Base-by-base conservation (phyloP, 2,329 filamentous ascomycete genomes). In the Mycosphaerelloides madeirae region DNA sequence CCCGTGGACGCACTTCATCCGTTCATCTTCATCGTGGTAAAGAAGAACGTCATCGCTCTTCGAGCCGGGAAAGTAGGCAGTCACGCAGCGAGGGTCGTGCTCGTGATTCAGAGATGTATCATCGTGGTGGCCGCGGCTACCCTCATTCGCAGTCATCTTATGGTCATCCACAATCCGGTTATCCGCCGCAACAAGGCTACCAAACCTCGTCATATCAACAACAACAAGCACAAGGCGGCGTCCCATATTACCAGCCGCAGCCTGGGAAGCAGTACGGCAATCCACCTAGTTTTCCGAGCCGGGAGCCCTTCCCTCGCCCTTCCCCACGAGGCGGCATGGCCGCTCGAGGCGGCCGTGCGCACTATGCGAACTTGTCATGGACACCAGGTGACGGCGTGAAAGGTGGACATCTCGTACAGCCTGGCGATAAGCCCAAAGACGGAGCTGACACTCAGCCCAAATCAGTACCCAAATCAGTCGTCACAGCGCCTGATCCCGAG, bases 341-440 rank as follows among this genome's bases (percentile, higher is more conserved):
- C 3, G 47, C 38, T n/a, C 45, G 60, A 42, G 58, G 53, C 18
- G 59, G 81, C 29, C 70, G 77, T 52, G 74, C 72, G 51, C 70
- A 82, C 67, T 78, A 84, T 71, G 75, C 82, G 66, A 80, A 85
- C 66, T 64, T 81, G 2, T 85, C 87, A 35, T 90, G 87, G 84
- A 84, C 78, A 43, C 75, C 80, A 33, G 73, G 72, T 28, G 72
- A 73, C 38, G 71, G 75, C 14, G 72, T 74, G 43, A 72, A 74
- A 56, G 77, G 76, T 61, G 71, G 77, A 45, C 72, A 71, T 44
- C 63, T 68, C 18, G 65, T 62, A 3, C 52, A 60, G 45, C 54
- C 58, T 32, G 55, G 48, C 9, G 59, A 62, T 4, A 62, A 61
- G 48, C 36, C 55, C 28, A 53, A 56, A 41, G 52, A 60, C 14